Percentiles rank a stretch among this genome's conserved stretches.
Conservation (phyloP, 495 filamentous ascomycete species). For the Aspergillus sclerotiicarbonarius region DNA sequence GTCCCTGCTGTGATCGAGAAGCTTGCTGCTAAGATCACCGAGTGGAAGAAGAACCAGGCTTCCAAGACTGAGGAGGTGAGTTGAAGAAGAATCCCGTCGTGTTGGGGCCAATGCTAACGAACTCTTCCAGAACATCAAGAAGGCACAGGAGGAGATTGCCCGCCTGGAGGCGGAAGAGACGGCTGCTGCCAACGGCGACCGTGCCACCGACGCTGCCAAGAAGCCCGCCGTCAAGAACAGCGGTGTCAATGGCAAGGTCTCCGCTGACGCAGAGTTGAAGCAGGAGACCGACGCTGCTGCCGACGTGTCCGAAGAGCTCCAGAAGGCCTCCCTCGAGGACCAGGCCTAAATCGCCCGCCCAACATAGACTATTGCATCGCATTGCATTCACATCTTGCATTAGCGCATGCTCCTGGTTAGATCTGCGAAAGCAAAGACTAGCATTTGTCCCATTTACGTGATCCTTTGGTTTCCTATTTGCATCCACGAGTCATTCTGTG, state of each 20-base stretch:
- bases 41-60: constrained; percentile 90
- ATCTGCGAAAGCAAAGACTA: constrained; percentile 14
- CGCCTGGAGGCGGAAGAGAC: constrained; percentile 57
- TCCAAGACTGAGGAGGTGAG: constrained; percentile 88
- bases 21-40: constrained; percentile 84
- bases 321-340: constrained; percentile 60
- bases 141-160: constrained; percentile 66
- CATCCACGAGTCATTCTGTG: constrained; percentile 6
- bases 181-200: constrained; percentile 26
- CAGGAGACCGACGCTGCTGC: constrained; percentile 58
- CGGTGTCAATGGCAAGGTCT: constrained; percentile 50
- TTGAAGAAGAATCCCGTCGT: constrained; percentile 7
- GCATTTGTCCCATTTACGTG: constrained; percentile 12
- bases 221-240: constrained; percentile 52
- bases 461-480: constrained; percentile 7
- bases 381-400: constrained; percentile 18
- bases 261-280: constrained; percentile 51
- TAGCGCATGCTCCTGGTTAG: constrained; percentile 17
- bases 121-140: constrained; percentile 64
- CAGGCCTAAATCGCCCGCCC: constrained; percentile 29
- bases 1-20: constrained; percentile 78
- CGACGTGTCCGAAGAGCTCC: constrained; percentile 57
- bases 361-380: constrained; percentile 17
- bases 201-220: constrained; percentile 44
- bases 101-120: constrained; percentile 16